Evolutionary conservation across 768 basidiomycete genomes (phyloP).

Genomic region (Suillus brevipes): DNA sequence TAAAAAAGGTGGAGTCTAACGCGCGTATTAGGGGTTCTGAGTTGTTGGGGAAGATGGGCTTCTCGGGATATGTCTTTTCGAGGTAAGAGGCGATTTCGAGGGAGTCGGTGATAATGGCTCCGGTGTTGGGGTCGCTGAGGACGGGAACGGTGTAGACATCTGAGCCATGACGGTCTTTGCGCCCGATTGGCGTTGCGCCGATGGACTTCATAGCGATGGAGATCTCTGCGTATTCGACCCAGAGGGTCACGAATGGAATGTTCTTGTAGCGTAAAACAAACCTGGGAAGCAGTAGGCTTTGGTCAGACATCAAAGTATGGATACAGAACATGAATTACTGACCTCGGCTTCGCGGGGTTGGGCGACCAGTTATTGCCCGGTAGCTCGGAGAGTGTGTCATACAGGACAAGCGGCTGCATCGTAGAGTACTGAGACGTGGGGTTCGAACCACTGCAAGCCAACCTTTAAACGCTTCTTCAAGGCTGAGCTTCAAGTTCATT

Average conservation of each 20-base stretch:
- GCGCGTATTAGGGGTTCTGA: neutral
- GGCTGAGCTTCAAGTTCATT: neutral
- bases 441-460: neutral
- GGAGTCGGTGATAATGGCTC: neutral
- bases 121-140: neutral
- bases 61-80: neutral
- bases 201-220: neutral
- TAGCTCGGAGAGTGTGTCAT: neutral
- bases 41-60: neutral
- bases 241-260: neutral
- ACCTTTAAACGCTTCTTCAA: neutral
- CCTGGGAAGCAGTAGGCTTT: neutral
- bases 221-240: neutral
- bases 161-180: neutral
- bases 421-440: neutral
- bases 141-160: neutral
- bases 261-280: neutral
- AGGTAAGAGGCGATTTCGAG: neutral
- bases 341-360: neutral
- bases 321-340: neutral
- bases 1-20: neutral
- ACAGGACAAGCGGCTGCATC: neutral
- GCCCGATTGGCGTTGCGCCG: neutral
- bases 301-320: neutral
- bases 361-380: neutral